Evolutionary conservation across 2,329 filamentous ascomycete species (phyloP), one percentile per base, ranked within the genome.

Genomic region (Periconia sp.): DNA sequence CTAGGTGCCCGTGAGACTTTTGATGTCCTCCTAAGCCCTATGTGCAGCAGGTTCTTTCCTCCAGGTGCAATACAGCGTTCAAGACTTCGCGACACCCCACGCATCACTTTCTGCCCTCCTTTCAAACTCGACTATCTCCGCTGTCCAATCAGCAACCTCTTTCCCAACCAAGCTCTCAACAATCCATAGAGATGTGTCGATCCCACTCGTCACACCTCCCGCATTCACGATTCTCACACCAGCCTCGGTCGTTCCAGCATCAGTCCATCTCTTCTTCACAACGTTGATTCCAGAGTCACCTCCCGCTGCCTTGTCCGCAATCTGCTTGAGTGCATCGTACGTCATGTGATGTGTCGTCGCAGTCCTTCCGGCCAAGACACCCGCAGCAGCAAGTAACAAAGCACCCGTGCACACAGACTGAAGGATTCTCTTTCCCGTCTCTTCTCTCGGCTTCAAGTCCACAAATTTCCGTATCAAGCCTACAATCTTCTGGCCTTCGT

Each of bases 391-490:
- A 1, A 74, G 50, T 0, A 75, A 38, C 2, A 73, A 44, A 0
- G 67, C 55, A 1, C 72, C 72, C 1, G 70, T 71, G 50, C 72
- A 75, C 4, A 75, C 63, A 4, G 69, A 72, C 32, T 73, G 63
- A 9, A 75, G 16, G 11, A 71, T 48, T 0, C 72, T 50, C 4
- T 56, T 53, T 4, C 50, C 60, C 0, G 47, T 43, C 24, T 57
- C 61, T 3, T 60, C 19, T 7, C 58, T 39, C 11, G 63, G 62
- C 15, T 52, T 38, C n/a, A 58, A 40, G 3, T 18, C 28, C 3
- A 44, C 39, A 25, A 68, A 69, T 18, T 48, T 57, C 30, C 42
- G 42, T 1, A 69, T 43, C 12, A 68, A 33, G 4, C 41, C 48
- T 5, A 30, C 16, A 3, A 63, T 46, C 22, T 52, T 46, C 28